Evolutionary conservation across 805 yeast species (phyloP), one percentile per base, ranked within the genome.

Genomic region (Naumovozyma castellii): DNA sequence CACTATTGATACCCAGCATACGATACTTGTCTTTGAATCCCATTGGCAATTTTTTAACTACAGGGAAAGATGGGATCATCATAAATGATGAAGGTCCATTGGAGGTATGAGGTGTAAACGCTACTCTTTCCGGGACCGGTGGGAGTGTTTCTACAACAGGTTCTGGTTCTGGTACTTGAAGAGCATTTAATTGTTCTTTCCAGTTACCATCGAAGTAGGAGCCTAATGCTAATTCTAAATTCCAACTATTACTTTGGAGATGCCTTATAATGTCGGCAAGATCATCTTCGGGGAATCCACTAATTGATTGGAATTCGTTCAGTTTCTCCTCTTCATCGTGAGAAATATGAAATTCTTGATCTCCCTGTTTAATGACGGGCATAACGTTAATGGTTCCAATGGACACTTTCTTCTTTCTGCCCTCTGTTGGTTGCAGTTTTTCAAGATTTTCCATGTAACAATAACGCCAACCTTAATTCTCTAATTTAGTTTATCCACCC

Each of bases 191-290:
- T 19, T 33, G 43, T 30, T 49, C 48, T 14, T 57, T 67, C 59
- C 75, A 66, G 37, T 69, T 66, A 15, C 71, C 72, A 48, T 81
- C 88, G 52, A 78, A 78, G 54, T 69, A 81, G 37, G 75, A 67
- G 3, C 80, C 71, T 25, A 79, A 58, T 1, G 86, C 76, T 33
- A 70, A 64, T 49, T 80, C 84, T 37, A 81, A 52, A 49, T 78
- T 71, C 78, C 78, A 78, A 36, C 75, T 70, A 48, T 76, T 70
- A 35, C 71, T 67, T 25, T 66, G 57, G 38, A 80, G 54, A 18
- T 79, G 55, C 38, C 64, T 57, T 3, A 70, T 56, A 2, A 78
- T 69, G 34, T 71, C 66, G 1, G 67, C 68, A 34, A 66, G 59
- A 19, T 74, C 73, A 0, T 64, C 68, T 4, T 69, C 73, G 8